phyloP scores from a whole-genome alignment of 73 alveolate genomes.

The Paraurostyla sp. region DNA sequence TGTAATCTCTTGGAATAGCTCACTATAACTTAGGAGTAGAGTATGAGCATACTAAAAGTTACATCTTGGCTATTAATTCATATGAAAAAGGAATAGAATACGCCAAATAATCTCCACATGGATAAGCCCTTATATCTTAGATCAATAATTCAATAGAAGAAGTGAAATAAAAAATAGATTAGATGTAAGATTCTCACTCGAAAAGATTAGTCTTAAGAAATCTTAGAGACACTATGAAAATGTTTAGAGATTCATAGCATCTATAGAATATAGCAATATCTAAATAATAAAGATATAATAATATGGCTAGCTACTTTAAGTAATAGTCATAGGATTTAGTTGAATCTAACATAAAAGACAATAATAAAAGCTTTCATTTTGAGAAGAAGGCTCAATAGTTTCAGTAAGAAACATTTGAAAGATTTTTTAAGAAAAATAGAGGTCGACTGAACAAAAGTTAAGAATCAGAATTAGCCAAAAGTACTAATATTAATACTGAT shows the following conservation, averaged over 20 bases:
- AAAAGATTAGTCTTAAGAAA: neutral
- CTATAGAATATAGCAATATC: neutral
- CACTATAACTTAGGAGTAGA: slow-evolving; percentile 53
- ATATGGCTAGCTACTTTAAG: neutral
- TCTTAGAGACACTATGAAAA: slow-evolving; percentile 4
- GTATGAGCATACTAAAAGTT: slow-evolving; percentile 29
- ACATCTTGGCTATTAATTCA: neutral
- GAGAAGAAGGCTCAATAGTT: neutral
- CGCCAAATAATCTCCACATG: neutral
- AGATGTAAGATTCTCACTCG: neutral
- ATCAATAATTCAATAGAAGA: neutral
- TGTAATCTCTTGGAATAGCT: slow-evolving; percentile 23
- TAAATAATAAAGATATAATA: neutral
- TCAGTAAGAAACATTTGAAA: neutral
- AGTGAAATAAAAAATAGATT: neutral
- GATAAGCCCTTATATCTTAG: neutral
- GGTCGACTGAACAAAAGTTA: neutral
- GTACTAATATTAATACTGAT: neutral
- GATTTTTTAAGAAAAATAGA: neutral
- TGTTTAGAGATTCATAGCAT: slow-evolving; percentile 17
- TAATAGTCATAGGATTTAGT: neutral
- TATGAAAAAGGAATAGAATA: neutral
- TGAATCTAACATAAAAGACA: too few species aligned
- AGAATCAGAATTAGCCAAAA: neutral
- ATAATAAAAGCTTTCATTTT: too few species aligned